A percentile compares a stretch with the other conserved stretches of the same genome.
Conservation (phyloP, 805 yeast genomes). For the Saccharomycopsis selenospora region DNA sequence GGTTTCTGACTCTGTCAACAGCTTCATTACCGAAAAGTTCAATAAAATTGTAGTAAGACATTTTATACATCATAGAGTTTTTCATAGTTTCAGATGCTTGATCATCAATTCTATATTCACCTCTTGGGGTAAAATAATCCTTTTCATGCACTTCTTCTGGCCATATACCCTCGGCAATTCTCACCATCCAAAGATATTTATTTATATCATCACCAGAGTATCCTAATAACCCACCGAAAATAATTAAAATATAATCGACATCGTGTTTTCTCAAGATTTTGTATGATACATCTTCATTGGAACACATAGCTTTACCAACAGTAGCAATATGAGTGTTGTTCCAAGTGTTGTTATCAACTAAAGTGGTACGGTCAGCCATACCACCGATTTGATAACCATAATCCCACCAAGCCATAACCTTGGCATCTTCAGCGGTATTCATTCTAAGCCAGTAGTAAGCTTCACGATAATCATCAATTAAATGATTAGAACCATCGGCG, state of each 20-base stretch:
- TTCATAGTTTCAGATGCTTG: conserved; percentile 80
- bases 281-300: conserved; percentile 81
- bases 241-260: conserved; percentile 87
- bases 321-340: conserved; percentile 98
- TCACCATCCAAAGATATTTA: conserved; percentile 97
- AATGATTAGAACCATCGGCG: conserved; percentile 76
- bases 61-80: conserved; percentile 87
- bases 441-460: conserved; percentile 98
- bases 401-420: conserved; percentile 99
- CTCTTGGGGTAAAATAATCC: conserved; percentile 71
- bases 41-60: conserved; percentile 82
- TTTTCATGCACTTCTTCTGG: conserved; percentile 94
- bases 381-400: conserved; percentile 99
- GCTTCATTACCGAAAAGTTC: conserved; percentile 59
- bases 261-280: conserved; percentile 84
- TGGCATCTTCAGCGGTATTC: conserved; percentile 95
- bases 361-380: conserved; percentile 98
- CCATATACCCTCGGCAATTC: conserved; percentile 99
- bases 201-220: conserved; percentile 95
- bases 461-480: conserved; percentile 96
- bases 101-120: conserved; percentile 84
- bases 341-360: conserved; percentile 99
- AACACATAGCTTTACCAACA: conserved; percentile 96
- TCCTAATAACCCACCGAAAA: conserved; percentile 91
- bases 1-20: conserved; percentile 83